Evolutionary conservation across 2,329 filamentous ascomycete genomes (phyloP).

Genomic region (Fusarium goolgardi): DNA sequence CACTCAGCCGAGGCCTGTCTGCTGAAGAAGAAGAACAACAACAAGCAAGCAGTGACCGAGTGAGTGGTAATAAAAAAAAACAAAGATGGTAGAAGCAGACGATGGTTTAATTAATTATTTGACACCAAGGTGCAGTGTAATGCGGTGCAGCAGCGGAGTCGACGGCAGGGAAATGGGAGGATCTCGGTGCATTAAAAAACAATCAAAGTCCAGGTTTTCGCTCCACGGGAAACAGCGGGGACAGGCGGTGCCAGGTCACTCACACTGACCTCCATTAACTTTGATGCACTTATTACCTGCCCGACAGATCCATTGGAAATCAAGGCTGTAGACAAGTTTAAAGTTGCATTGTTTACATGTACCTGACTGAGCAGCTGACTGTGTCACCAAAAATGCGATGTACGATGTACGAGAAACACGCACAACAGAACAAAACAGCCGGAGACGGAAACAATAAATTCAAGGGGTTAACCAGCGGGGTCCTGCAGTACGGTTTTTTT

Average conservation of each 20-base stretch:
- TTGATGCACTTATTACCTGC: constrained; percentile 6
- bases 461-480: constrained; percentile 35
- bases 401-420: constrained; percentile 41
- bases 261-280: background rate
- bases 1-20: constrained; percentile 35
- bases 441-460: constrained; percentile 29
- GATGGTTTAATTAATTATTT: constrained; percentile 17
- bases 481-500: constrained; percentile 23
- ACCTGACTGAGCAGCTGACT: constrained; percentile 29
- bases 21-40: constrained; percentile 22
- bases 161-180: constrained; percentile 29
- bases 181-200: constrained; percentile 43
- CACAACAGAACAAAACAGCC: background rate
- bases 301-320: background rate
- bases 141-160: constrained; percentile 15
- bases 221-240: constrained; percentile 40
- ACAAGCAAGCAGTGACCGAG: constrained; percentile 20
- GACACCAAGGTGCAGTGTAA: constrained; percentile 7
- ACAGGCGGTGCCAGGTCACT: constrained; percentile 20
- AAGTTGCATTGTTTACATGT: constrained; percentile 26
- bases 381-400: constrained; percentile 23
- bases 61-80: constrained; percentile 15
- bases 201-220: constrained; percentile 39
- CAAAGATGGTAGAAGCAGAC: constrained; percentile 13
- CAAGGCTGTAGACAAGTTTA: constrained; percentile 14